Percentiles rank a stretch among this genome's conserved stretches.
Evolutionary conservation across 768 basidiomycete genomes (phyloP).

Genomic region (Filobasidium floriforme): DNA sequence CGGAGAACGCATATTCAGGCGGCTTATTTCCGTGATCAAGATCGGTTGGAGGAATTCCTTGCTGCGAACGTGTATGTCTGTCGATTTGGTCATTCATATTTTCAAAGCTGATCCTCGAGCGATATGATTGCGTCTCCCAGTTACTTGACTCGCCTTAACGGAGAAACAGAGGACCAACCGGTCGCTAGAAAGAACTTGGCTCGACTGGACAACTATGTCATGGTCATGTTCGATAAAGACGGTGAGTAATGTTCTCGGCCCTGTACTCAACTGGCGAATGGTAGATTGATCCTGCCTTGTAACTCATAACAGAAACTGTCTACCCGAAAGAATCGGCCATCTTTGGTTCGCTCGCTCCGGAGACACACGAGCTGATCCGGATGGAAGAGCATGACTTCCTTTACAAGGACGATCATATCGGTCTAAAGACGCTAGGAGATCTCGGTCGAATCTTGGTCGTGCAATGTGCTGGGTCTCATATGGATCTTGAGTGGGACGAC

Average conservation of each 20-base stretch:
- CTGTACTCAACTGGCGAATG: too few relatives aligned
- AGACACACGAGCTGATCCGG: slow-evolving; percentile 30
- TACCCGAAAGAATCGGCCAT: slow-evolving; percentile 41
- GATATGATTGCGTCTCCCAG: background rate
- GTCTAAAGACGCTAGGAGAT: slow-evolving; percentile 31
- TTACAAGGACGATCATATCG: slow-evolving; percentile 39
- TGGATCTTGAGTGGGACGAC: slow-evolving; percentile 36
- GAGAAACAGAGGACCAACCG: slow-evolving; percentile 18
- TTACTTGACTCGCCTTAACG: slow-evolving; percentile 22
- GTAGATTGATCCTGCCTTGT: background rate
- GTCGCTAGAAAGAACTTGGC: slow-evolving; percentile 8
- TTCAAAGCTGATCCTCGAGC: background rate
- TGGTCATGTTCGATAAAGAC: slow-evolving; percentile 41
- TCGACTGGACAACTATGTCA: slow-evolving; percentile 31
- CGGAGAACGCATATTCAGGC: slow-evolving; percentile 36
- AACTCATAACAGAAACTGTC: slow-evolving; percentile 32
- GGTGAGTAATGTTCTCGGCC: slow-evolving; percentile 31
- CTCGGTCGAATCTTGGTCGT: slow-evolving; percentile 17
- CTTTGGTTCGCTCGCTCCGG: slow-evolving; percentile 35
- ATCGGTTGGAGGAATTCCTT: slow-evolving; percentile 43
- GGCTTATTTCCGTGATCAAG: slow-evolving; percentile 47
- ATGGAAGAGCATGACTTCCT: slow-evolving; percentile 28
- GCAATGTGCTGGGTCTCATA: slow-evolving; percentile 40
- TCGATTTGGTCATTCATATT: background rate
- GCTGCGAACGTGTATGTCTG: slow-evolving; percentile 26